Conservation (phyloP, 306 rosid genomes). For the Boehmeria nivea region DNA sequence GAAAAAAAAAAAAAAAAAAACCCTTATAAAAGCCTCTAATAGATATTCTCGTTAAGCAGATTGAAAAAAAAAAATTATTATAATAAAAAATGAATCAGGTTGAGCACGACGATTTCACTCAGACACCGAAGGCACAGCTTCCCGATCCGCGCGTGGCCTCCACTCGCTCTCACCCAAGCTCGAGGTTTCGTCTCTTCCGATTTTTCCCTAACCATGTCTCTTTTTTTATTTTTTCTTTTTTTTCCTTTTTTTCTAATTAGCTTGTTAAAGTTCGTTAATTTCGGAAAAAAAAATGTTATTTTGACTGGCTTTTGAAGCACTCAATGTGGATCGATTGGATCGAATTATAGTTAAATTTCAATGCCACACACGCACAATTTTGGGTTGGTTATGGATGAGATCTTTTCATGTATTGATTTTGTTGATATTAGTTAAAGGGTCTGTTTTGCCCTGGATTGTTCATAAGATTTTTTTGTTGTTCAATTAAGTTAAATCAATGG, state of each 20-base stretch:
- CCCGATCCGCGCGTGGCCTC: not conserved
- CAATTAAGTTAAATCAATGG: too few relatives aligned
- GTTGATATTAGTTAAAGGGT: too few relatives aligned
- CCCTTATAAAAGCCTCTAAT: not conserved
- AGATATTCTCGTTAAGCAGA: not conserved
- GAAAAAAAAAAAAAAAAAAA: not conserved
- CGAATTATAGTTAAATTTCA: too few relatives aligned
- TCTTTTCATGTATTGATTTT: not conserved
- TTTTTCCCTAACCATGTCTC: not conserved
- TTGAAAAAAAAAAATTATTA: too few relatives aligned
- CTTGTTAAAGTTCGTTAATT: not conserved
- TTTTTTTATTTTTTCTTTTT: too few relatives aligned
- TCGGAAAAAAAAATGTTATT: too few relatives aligned
- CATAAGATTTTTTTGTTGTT: too few relatives aligned
- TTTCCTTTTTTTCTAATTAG: not conserved
- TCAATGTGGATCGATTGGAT: not conserved
- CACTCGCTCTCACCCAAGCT: conserved; percentile 33
- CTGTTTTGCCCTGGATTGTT: too few relatives aligned
- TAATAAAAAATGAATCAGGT: conserved; percentile 20
- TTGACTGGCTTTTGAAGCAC: not conserved
- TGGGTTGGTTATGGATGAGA: not conserved
- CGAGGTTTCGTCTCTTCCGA: conserved; percentile 22
- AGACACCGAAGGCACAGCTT: conserved; percentile 10
- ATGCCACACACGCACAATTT: not conserved
- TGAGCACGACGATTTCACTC: conserved; percentile 19